A percentile compares a stretch with the other conserved stretches of the same genome.
These are phyloP conservation scores for Xylariales sp. DNA, from an alignment of 2,329 filamentous ascomycete genomes.

Conservation along the genomic window DNA sequence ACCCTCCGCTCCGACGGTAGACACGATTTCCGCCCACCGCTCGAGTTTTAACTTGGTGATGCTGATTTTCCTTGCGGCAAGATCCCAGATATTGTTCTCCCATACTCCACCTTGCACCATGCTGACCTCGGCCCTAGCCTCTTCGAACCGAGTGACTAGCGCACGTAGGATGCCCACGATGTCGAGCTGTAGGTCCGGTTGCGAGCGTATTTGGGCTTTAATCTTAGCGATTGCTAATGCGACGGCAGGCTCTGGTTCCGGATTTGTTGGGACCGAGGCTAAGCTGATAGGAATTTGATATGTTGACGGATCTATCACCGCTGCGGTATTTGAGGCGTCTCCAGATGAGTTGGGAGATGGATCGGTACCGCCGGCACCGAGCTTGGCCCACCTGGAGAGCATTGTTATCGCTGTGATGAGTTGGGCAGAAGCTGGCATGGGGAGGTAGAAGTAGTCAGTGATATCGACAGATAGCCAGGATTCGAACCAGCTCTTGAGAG, in stretches of 20 bases:
- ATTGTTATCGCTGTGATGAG: conserved; percentile 47
- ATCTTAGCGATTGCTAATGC: conserved; percentile 36
- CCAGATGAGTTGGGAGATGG: conserved; percentile 1
- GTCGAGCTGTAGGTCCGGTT: conserved; percentile 41
- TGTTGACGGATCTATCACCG: conserved; percentile 1
- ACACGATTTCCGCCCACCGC: conserved; percentile 41
- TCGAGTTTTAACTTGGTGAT: conserved; percentile 42
- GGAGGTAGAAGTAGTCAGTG: conserved; percentile 38
- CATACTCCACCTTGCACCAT: conserved; percentile 26
- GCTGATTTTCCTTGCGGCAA: conserved; percentile 42
- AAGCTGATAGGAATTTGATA: neutral
- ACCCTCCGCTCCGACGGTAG: conserved; percentile 27
- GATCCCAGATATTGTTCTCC: conserved; percentile 43
- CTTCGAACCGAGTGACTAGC: conserved; percentile 38
- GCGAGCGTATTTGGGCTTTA: conserved; percentile 35
- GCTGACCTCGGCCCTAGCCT: conserved; percentile 25
- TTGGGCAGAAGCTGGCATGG: conserved; percentile 40
- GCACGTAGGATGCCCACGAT: conserved; percentile 37
- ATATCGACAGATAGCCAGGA: conserved; percentile 41
- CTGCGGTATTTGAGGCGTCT: conserved; percentile 7
- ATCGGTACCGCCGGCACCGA: conserved; percentile 32
- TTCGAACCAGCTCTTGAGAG: conserved; percentile 45
- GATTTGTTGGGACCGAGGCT: conserved; percentile 13
- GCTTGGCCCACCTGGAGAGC: conserved; percentile 46
- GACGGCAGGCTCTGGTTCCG: conserved; percentile 21